Evolutionary conservation across 1,284 basidiomycete genomes (phyloP), one percentile per base, ranked within the genome.

Genomic region (Entoloma clypeatum): DNA sequence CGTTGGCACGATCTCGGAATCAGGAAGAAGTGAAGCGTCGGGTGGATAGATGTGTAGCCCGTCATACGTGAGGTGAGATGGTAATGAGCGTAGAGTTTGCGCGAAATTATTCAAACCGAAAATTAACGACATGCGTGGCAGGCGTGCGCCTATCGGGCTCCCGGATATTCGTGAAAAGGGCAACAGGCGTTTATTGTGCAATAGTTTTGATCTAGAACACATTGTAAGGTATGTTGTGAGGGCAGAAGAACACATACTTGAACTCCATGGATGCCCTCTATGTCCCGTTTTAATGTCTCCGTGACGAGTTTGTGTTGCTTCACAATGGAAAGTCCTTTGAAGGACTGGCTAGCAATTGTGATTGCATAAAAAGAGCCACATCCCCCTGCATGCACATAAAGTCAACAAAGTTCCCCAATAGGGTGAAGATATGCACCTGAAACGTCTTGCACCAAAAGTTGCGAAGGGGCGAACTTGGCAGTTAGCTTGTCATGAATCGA

Each of bases 341-440:
- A 99, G 2, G 75, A 75, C 13, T 81, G 67, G 44, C 90, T 92
- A 3, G 86, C 79, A 47, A 99, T 87, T 26, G 81, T 75, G 51
- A 99, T 96, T 27, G 92, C 89, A 59, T 96, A 99, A 67, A 99
- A 99, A 2, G 86, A 79, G 8, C 95, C 96, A 59, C 95, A 99
- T 21, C 95, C 95, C 41, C 94, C 93, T 95, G 51, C 2, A 38
- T 17, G 9, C 34, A 36, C 21, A 9, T 17, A 5, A 13, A 27
- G 27, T 14, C 36, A 36, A 14, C 23, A 9, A 13, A 25, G 22
- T 10, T 2, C 14, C 41, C 16, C 10, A 45, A 8, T 11, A 22
- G 24, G 16, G 14, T 36, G 11, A 33, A 31, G 43, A n/a, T 29
- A 49, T 77, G 47, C 25, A 91, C 92, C 91, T 32, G 92, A 95